Conservation (phyloP, 345 rosid genomes). For the Durio zibethinus region DNA sequence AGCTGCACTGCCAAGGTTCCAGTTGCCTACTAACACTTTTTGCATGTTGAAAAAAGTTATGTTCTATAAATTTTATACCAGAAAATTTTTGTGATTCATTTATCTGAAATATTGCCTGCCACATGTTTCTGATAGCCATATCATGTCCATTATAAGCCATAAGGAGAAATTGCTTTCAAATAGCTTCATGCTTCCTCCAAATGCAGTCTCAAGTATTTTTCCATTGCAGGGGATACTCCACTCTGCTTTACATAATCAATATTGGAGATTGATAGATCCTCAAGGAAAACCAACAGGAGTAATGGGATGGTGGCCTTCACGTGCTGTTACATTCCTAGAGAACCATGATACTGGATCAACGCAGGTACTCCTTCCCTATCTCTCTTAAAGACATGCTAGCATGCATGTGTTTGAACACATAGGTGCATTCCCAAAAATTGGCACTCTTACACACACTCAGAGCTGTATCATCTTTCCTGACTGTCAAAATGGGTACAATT, state of each 20-base stretch:
- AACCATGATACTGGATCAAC: constrained; percentile 57
- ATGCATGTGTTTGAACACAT: background rate
- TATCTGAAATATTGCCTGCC: background rate
- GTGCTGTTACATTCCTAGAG: constrained; percentile 48
- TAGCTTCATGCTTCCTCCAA: constrained; percentile 1
- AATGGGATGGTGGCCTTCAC: constrained; percentile 60
- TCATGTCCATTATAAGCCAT: background rate
- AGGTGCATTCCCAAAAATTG: background rate
- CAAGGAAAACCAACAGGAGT: constrained; percentile 55
- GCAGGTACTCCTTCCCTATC: constrained; percentile 31
- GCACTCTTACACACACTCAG: background rate
- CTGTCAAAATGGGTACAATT: background rate
- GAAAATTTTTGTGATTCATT: background rate
- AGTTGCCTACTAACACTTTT: background rate
- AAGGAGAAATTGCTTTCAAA: background rate
- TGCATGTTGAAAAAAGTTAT: background rate
- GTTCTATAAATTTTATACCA: background rate
- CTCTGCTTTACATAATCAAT: constrained; percentile 40
- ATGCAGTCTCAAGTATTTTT: background rate
- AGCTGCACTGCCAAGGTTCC: background rate
- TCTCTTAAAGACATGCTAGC: background rate
- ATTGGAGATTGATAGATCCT: constrained; percentile 50
- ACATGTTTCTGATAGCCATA: background rate
- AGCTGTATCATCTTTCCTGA: background rate
- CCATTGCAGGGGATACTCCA: constrained; percentile 42